These are phyloP conservation scores for Chrysopogon serrulatus DNA, from an alignment of 176 grass and related monocot genomes.

Conservation along the genomic window DNA sequence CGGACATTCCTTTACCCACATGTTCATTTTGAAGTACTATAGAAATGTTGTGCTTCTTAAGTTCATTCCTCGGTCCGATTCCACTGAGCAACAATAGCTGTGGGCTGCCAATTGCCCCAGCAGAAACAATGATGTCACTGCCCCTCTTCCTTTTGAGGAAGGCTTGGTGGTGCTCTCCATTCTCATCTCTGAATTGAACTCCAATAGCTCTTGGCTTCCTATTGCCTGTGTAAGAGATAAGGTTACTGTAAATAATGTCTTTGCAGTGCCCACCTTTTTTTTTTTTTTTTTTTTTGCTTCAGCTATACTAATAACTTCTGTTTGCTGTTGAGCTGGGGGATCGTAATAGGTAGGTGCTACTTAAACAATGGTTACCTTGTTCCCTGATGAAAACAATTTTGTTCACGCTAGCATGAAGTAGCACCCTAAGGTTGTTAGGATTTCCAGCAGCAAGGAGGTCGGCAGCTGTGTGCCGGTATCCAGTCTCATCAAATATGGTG, in stretches of 20 bases:
- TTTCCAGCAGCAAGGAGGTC: constrained; percentile 78
- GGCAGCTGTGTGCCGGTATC: constrained; percentile 75
- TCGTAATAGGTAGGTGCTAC: background rate
- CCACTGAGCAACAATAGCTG: constrained; percentile 86
- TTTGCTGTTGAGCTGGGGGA: background rate
- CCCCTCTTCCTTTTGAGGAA: constrained; percentile 37
- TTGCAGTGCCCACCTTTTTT: background rate
- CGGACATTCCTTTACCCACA: constrained; percentile 80
- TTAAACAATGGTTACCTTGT: constrained; percentile 45
- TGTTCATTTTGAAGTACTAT: constrained; percentile 53
- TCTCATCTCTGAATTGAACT: constrained; percentile 82
- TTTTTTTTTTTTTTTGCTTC: background rate
- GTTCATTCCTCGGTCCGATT: constrained; percentile 68
- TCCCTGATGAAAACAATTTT: constrained; percentile 54
- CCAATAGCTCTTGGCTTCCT: constrained; percentile 61
- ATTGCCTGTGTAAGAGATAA: constrained; percentile 42
- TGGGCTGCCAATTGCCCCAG: constrained; percentile 81
- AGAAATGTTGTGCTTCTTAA: constrained; percentile 58
- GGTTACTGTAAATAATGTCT: constrained; percentile 12
- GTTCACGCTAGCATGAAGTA: constrained; percentile 73
- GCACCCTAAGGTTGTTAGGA: constrained; percentile 50
- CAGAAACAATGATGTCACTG: constrained; percentile 72
- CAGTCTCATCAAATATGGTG: constrained; percentile 77
- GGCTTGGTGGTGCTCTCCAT: constrained; percentile 46
- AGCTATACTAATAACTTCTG: background rate